A percentile compares a stretch with the other conserved stretches of the same genome.
Conservation (phyloP, 129 eudicot species). For the Artemisia tridentata region DNA sequence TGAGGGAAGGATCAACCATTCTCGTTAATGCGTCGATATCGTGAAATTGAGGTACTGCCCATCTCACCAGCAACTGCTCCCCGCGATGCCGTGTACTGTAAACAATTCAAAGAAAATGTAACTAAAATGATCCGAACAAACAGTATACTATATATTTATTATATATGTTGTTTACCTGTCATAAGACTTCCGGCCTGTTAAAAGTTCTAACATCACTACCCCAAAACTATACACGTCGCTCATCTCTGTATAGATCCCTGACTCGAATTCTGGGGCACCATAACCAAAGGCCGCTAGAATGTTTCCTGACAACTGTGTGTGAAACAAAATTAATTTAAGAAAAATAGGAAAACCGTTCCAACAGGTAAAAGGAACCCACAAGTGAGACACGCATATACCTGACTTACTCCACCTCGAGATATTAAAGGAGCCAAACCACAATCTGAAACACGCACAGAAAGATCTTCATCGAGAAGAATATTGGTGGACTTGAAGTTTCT, state of each 20-base stretch:
- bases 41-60: constrained; percentile 93
- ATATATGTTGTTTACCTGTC: constrained; percentile 59
- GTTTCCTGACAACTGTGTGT: constrained; percentile 79
- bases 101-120: background rate
- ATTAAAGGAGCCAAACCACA: constrained; percentile 86
- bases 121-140: background rate
- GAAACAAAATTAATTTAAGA: background rate
- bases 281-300: constrained; percentile 74
- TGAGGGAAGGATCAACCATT: constrained; percentile 91
- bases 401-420: constrained; percentile 77
- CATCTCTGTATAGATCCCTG: constrained; percentile 75
- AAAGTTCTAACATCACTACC: constrained; percentile 88
- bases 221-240: constrained; percentile 97
- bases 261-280: constrained; percentile 95
- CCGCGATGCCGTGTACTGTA: constrained; percentile 69
- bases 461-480: constrained; percentile 93
- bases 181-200: constrained; percentile 87
- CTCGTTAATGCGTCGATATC: constrained; percentile 82
- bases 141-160: background rate
- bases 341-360: background rate
- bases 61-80: constrained; percentile 85
- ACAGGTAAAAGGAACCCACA: constrained; percentile 3
- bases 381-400: constrained; percentile 44
- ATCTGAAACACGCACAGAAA: constrained; percentile 81
- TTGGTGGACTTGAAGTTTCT: constrained; percentile 92